Evolutionary conservation across 2,329 filamentous ascomycete species (phyloP).

Genomic region (Hypoxylon sp.): DNA sequence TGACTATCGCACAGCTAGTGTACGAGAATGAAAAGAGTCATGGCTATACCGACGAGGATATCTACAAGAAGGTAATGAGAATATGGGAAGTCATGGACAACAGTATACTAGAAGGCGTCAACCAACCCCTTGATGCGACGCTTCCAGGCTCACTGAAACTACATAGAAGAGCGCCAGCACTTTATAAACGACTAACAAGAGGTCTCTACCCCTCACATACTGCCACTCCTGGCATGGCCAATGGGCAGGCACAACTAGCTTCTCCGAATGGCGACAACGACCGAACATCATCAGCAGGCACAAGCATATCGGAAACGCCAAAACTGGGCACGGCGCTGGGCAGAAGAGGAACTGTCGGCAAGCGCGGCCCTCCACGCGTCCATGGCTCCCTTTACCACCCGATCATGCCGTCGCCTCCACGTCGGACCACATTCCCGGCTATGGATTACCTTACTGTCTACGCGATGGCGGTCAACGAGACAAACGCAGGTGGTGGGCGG

Average conservation of each 20-base stretch:
- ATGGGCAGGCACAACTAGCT: conserved; percentile 35
- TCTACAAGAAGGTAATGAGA: conserved; percentile 62
- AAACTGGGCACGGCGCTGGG: conserved; percentile 35
- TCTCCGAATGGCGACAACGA: conserved; percentile 27
- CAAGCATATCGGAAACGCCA: conserved; percentile 12
- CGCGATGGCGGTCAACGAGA: conserved; percentile 68
- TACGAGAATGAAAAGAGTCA: conserved; percentile 68
- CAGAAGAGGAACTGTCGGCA: conserved; percentile 43
- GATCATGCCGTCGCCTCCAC: conserved; percentile 61
- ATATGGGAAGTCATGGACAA: conserved; percentile 69
- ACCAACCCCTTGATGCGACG: conserved; percentile 58
- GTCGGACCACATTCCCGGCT: conserved; percentile 64
- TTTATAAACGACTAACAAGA: conserved; percentile 63
- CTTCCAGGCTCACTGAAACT: conserved; percentile 65
- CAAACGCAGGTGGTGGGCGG: conserved; percentile 66
- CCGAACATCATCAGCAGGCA: conserved; percentile 7
- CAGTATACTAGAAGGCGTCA: conserved; percentile 67
- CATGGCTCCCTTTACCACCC: conserved; percentile 64
- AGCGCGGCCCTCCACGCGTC: conserved; percentile 58
- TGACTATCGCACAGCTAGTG: conserved; percentile 67
- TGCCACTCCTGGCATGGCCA: conserved; percentile 39
- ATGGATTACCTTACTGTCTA: conserved; percentile 68
- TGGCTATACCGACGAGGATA: conserved; percentile 65
- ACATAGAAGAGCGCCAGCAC: conserved; percentile 62
- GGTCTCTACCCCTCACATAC: conserved; percentile 61